Evolutionary conservation across 140 eudicot species (phyloP).

Genomic region (Bidens hawaiensis): DNA sequence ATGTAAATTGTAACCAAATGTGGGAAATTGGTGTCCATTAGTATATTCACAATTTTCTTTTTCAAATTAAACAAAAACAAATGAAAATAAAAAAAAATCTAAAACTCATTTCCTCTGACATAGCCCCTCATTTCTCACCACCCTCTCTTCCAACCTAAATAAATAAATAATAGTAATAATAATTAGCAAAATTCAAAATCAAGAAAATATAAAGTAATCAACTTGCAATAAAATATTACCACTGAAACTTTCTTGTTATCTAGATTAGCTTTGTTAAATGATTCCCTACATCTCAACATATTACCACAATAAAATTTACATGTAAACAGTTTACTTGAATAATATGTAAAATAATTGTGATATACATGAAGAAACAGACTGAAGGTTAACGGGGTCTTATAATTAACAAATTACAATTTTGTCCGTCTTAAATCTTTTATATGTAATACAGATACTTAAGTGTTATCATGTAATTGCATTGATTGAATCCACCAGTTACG

Average conservation of each 20-base stretch:
- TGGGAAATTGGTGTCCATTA: too few relatives aligned
- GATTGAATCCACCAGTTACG: too few relatives aligned
- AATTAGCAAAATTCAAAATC: not conserved
- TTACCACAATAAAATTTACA: not conserved
- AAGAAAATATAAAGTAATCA: not conserved
- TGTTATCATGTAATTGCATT: too few relatives aligned
- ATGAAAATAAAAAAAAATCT: not conserved
- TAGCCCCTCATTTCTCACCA: slow-evolving; percentile 77
- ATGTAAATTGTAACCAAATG: too few relatives aligned
- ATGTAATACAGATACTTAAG: too few relatives aligned
- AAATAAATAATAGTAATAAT: not conserved
- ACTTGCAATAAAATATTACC: too few relatives aligned
- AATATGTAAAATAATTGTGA: too few relatives aligned
- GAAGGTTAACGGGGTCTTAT: too few relatives aligned
- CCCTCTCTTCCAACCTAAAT: slow-evolving; percentile 80
- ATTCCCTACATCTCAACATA: slow-evolving; percentile 40
- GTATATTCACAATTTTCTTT: too few relatives aligned
- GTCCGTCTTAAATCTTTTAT: too few relatives aligned
- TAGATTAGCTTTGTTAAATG: slow-evolving; percentile 68
- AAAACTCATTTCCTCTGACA: slow-evolving; percentile 55
- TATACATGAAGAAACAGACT: too few relatives aligned
- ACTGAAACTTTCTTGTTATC: slow-evolving; percentile 52
- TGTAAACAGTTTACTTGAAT: not conserved
- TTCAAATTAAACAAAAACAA: not conserved
- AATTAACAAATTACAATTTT: too few relatives aligned